phyloP scores from a whole-genome alignment of 495 filamentous ascomycete genomes.

The Lasiosphaeriaceae sp. region DNA sequence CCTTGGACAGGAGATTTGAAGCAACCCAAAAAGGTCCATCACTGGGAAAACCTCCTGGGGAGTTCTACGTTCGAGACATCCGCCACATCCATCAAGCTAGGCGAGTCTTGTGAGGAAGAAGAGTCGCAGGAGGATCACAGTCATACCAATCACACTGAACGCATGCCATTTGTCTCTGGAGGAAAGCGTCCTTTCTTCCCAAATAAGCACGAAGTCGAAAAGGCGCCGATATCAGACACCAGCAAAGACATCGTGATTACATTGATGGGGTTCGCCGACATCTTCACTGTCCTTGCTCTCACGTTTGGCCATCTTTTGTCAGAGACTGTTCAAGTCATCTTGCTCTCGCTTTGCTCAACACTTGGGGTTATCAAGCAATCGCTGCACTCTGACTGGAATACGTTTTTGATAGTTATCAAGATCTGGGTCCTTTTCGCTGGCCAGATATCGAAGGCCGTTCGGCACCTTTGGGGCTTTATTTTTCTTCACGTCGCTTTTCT shows the following conservation, averaged over 20 bases:
- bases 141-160: no score
- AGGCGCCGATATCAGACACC: no score
- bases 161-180: no score
- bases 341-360: neutral
- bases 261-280: neutral
- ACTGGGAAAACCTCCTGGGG: no score
- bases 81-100: no score
- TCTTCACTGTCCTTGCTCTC: neutral
- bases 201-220: no score
- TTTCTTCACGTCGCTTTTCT: neutral
- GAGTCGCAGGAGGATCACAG: no score
- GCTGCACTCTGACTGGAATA: neutral
- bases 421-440: slow-evolving; percentile 1
- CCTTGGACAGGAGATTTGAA: neutral
- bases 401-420: neutral
- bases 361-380: neutral
- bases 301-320: neutral
- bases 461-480: neutral
- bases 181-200: no score
- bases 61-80: no score
- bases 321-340: neutral
- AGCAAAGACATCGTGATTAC: neutral
- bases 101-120: no score
- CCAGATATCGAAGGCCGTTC: neutral
- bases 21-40: neutral